A percentile compares a stretch with the other conserved stretches of the same genome.
Conservation (phyloP, 495 filamentous ascomycete genomes). For the Penicillium parvum region DNA sequence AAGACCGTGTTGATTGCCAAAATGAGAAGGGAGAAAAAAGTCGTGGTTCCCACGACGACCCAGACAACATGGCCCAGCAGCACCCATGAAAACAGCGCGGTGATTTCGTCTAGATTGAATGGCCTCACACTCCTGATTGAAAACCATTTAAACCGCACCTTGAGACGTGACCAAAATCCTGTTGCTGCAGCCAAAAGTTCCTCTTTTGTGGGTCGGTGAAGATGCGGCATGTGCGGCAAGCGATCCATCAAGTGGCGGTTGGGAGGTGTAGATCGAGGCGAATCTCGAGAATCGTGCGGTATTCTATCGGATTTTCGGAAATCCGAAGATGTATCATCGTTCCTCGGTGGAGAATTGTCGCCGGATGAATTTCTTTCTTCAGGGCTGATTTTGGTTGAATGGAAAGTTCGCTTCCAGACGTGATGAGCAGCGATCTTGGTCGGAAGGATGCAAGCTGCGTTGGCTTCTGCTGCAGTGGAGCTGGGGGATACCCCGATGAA, state of each 20-base stretch:
- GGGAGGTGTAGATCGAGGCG: constrained; percentile 11
- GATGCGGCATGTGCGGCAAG: constrained; percentile 61
- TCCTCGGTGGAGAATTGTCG: constrained; percentile 5
- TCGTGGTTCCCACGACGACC: constrained; percentile 92
- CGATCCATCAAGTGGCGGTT: constrained; percentile 56
- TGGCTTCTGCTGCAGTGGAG: constrained; percentile 32
- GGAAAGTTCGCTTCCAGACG: constrained; percentile 33
- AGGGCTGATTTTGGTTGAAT: constrained; percentile 26
- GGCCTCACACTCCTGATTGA: constrained; percentile 92
- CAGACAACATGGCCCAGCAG: constrained; percentile 89
- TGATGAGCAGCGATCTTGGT: constrained; percentile 29
- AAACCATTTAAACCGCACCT: constrained; percentile 95
- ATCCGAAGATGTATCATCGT: constrained; percentile 11
- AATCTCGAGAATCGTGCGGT: constrained; percentile 5
- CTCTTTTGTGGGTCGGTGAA: constrained; percentile 87
- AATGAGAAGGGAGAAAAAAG: constrained; percentile 90
- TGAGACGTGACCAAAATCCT: constrained; percentile 87
- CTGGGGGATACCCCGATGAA: constrained; percentile 34
- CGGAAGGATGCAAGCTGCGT: constrained; percentile 32
- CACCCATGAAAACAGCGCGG: constrained; percentile 93
- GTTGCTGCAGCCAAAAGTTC: constrained; percentile 89
- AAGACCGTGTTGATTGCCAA: constrained; percentile 91
- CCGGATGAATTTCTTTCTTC: constrained; percentile 6
- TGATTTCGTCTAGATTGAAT: constrained; percentile 92
- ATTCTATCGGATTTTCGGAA: constrained; percentile 10